Evolutionary conservation across 2,329 filamentous ascomycete species (phyloP), one percentile per base, ranked within the genome.

Genomic region (Arthrobotrys pseudoclavata): DNA sequence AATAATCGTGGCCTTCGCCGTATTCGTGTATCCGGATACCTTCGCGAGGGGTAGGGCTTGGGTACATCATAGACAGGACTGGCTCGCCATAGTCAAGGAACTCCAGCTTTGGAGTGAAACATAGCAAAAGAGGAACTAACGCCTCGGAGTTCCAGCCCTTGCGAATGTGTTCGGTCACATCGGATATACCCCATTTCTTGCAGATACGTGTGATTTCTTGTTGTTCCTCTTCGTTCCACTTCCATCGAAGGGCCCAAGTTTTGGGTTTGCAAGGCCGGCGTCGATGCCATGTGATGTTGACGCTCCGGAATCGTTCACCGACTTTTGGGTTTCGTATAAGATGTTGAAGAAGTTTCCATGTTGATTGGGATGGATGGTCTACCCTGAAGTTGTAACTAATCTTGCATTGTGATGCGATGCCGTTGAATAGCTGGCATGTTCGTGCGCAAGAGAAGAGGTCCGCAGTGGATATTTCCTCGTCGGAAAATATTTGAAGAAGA

Each of bases 231-330:
- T 12, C 2, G 2, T 13, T 55, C 68, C 68, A 70, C 2, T 29
- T n/a, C 68, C 68, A 70, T 12, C 22, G 1, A 9, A 5, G 24
- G 7, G 57, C 45, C 68, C 68, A 70, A 1, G 68, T 70, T 13
- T 55, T 53, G 7, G 57, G 55, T 22, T 70, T 63, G 15, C 20
- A 13, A 29, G 45, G 45, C 12, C 29, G 3, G 7, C 68, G 68
- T 10, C 68, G 57, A 20, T 70, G 55, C 68, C 68, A 70, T 31
- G 68, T 63, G 10, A 63, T 57, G 4, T 2, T 70, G 20, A 70
- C 55, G 4, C 42, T 52, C 15, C n/a, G 50, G 45, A 70, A 70
- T 48, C 55, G 45, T 45, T 34, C 31, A 4, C 68, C 68, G 15
- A 55, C 6, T 18, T 31, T 15, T 5, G 68, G 68, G 22, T 55